phyloP scores from a whole-genome alignment of 2,329 filamentous ascomycete genomes.

The Diaporthe citriasiana region DNA sequence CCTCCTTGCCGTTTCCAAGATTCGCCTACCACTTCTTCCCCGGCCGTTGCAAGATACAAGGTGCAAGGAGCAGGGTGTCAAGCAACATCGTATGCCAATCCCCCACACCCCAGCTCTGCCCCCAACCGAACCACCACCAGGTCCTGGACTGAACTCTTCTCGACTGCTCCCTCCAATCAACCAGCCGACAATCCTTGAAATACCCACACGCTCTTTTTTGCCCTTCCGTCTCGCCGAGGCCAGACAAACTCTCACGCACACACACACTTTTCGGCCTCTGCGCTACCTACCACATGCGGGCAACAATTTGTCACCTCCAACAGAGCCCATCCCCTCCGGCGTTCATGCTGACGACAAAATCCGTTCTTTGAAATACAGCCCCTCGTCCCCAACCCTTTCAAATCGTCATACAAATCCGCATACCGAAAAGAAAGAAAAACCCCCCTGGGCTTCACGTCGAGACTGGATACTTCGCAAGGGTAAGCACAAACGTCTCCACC shows the following conservation, averaged over 20 bases:
- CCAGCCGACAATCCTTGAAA: background rate
- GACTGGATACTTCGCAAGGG: background rate
- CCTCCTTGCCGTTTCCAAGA: conserved; percentile 8
- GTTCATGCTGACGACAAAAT: conserved; percentile 24
- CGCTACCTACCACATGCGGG: conserved; percentile 24
- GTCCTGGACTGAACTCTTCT: background rate
- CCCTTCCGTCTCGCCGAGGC: conserved; percentile 19
- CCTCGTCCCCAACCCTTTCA: background rate
- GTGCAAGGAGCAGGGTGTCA: background rate
- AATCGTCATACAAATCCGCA: background rate
- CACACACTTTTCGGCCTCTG: background rate
- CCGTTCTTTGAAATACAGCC: conserved; percentile 11
- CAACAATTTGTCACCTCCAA: conserved; percentile 32
- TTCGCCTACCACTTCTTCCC: background rate
- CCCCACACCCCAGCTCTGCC: background rate
- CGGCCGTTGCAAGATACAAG: conserved; percentile 21
- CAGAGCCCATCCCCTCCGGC: background rate
- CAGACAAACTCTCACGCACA: background rate
- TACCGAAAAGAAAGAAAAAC: background rate
- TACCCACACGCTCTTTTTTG: background rate
- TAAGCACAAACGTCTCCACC: background rate
- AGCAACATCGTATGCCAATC: background rate
- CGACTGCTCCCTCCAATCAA: background rate
- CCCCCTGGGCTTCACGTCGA: background rate
- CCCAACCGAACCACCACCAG: background rate